Evolutionary conservation across 768 basidiomycete genomes (phyloP).

Genomic region (Naganishia vaughanmartiniae): DNA sequence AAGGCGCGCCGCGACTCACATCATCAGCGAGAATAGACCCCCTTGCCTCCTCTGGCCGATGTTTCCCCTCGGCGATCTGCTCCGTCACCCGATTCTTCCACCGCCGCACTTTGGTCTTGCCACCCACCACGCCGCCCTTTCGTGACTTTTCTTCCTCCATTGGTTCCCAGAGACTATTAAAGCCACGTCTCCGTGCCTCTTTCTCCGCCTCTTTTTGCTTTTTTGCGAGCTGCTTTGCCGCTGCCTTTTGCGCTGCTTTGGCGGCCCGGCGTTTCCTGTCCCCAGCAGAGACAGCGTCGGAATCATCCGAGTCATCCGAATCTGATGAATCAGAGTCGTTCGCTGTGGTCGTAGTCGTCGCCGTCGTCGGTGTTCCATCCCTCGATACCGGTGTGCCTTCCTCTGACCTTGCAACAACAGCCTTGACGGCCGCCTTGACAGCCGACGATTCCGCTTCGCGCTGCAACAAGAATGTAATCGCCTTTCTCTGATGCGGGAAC

Average conservation of each 20-base stretch:
- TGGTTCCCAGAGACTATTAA: constrained; percentile 55
- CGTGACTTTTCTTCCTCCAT: constrained; percentile 37
- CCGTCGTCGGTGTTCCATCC: neutral
- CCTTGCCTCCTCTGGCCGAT: constrained; percentile 60
- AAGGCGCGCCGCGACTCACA: constrained; percentile 60
- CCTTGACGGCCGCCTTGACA: constrained; percentile 40
- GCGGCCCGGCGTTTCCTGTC: neutral
- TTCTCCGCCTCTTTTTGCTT: constrained; percentile 49
- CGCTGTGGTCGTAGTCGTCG: neutral
- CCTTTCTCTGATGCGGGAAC: constrained; percentile 98
- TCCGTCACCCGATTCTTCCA: constrained; percentile 87
- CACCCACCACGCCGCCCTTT: constrained; percentile 32
- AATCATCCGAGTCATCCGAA: neutral
- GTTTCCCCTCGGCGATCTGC: constrained; percentile 56
- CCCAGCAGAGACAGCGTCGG: neutral
- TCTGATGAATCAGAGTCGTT: constrained; percentile 1
- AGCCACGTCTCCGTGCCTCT: constrained; percentile 23
- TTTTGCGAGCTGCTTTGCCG: constrained; percentile 58
- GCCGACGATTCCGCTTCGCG: constrained; percentile 59
- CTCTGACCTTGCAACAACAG: constrained; percentile 30
- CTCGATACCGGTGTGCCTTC: constrained; percentile 23
- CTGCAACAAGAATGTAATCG: constrained; percentile 88
- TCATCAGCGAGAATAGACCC: constrained; percentile 95
- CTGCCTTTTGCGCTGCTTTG: constrained; percentile 33
- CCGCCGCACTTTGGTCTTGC: constrained; percentile 33